These are phyloP conservation scores for Ephemerocybe angulata DNA, from an alignment of 768 basidiomycete genomes.

Conservation along the genomic window DNA sequence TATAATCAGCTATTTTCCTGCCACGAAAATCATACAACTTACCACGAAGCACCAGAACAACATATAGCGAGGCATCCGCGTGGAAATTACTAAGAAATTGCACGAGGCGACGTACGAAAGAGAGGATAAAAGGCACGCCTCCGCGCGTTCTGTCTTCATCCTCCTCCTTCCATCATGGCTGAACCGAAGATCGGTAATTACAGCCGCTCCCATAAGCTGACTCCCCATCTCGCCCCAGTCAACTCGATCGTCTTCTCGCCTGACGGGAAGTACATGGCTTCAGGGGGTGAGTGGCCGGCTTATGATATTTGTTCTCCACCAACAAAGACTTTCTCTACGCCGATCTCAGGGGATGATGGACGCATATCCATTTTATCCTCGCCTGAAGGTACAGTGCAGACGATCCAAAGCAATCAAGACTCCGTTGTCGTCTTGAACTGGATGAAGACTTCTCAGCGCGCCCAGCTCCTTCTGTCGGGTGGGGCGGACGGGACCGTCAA, in stretches of 20 bases:
- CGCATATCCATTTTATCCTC: background rate
- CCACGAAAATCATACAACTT: too few species aligned
- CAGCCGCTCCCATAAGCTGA: background rate
- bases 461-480: background rate
- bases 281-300: background rate
- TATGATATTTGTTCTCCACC: too few species aligned
- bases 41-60: too few species aligned
- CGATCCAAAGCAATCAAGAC: background rate
- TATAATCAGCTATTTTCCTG: too few species aligned
- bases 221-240: background rate
- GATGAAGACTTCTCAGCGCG: background rate
- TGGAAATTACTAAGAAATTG: too few species aligned
- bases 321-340: background rate
- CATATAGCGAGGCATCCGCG: too few species aligned
- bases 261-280: background rate
- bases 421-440: background rate
- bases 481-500: background rate
- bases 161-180: background rate
- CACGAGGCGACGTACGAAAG: too few species aligned
- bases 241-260: background rate
- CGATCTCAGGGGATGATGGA: background rate
- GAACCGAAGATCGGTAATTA: background rate
- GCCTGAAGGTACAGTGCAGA: background rate
- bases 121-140: too few species aligned
- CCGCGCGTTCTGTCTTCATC: too few species aligned